Evolutionary conservation across 805 yeast genomes (phyloP), one percentile per base, ranked within the genome.

Genomic region (Wickerhamomyces pijperi): DNA sequence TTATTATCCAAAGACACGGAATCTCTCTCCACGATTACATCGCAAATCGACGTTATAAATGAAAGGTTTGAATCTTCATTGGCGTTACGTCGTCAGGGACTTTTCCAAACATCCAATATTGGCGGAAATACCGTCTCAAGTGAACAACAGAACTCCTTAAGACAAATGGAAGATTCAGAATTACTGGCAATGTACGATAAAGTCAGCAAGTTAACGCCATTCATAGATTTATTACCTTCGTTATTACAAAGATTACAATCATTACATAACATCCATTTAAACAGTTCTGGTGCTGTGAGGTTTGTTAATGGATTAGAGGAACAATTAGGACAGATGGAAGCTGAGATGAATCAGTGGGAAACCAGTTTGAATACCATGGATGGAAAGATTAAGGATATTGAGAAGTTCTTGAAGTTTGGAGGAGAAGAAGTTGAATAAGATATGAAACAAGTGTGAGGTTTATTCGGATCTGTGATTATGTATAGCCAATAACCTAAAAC

Each of bases 311-410:
- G 41, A 2, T 36, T 57, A 31, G 55, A 55, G 32, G 16, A 32
- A 3, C 41, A 38, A 3, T 39, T 60, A 5, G 32, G 38, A 8
- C 37, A 45, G 8, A 32, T 60, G 36, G 43, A 49, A 23, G 36
- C 35, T 12, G 60, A 58, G 36, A 42, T 55, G 16, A 37, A 45
- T 2, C 34, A 48, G 31, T 60, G 64, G 64, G 55, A 55, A 28
- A 29, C 40, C 17, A 41, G 51, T 3, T 39, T 56, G 25, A 36
- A 20, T 1, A 28, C 32, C 4, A 18, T 58, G 36, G 60, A 58
- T 34, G 28, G 25, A 8, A 53, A 51, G 37, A 40, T 58, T 9
- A 31, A 36, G 6, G 44, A 37, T 6, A 19, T 55, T 39, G 48
- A 48, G 4, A 4, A 8, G 29, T 8, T 25, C n/a, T 12, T 25